Percentiles rank a stretch among this genome's conserved stretches.
Evolutionary conservation across 2,329 filamentous ascomycete genomes (phyloP).

Genomic region (Pseudogymnoascus verrucosus): DNA sequence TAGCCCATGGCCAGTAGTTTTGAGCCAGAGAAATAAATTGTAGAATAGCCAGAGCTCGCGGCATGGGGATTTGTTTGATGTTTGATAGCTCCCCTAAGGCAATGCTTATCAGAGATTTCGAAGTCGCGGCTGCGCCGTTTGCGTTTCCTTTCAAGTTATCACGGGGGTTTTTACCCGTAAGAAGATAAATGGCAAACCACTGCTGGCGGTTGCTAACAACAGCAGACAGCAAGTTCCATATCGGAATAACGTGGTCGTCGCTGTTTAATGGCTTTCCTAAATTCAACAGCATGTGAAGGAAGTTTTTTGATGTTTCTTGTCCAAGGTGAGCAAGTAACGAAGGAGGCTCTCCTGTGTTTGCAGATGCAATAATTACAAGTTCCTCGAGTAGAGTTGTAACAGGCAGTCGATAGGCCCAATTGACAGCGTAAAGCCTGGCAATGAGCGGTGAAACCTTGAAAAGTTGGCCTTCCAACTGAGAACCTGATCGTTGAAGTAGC

Average conservation of each 20-base stretch:
- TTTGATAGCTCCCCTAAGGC: constrained; percentile 64
- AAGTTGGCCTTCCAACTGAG: constrained; percentile 65
- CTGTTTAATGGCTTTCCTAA: constrained; percentile 70
- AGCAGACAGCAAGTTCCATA: constrained; percentile 81
- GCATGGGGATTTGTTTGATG: constrained; percentile 56
- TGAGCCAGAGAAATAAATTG: constrained; percentile 84
- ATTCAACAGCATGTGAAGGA: constrained; percentile 68
- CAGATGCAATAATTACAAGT: constrained; percentile 62
- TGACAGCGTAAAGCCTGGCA: constrained; percentile 65
- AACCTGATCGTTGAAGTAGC: constrained; percentile 53
- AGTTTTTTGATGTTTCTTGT: constrained; percentile 71
- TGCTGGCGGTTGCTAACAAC: constrained; percentile 87
- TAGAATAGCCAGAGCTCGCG: constrained; percentile 65
- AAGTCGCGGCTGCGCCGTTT: constrained; percentile 37
- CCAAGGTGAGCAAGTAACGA: constrained; percentile 89
- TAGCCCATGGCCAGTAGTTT: constrained; percentile 93
- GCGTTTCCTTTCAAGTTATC: constrained; percentile 54
- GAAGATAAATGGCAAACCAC: constrained; percentile 88
- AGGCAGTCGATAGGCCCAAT: constrained; percentile 56
- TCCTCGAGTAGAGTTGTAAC: constrained; percentile 64
- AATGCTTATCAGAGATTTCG: constrained; percentile 61
- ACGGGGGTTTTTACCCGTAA: constrained; percentile 79
- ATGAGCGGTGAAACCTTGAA: constrained; percentile 74
- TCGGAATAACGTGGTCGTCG: constrained; percentile 53
- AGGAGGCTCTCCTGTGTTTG: constrained; percentile 66